phyloP scores from a whole-genome alignment of 2,329 filamentous ascomycete genomes.

The Aphanocladium album region DNA sequence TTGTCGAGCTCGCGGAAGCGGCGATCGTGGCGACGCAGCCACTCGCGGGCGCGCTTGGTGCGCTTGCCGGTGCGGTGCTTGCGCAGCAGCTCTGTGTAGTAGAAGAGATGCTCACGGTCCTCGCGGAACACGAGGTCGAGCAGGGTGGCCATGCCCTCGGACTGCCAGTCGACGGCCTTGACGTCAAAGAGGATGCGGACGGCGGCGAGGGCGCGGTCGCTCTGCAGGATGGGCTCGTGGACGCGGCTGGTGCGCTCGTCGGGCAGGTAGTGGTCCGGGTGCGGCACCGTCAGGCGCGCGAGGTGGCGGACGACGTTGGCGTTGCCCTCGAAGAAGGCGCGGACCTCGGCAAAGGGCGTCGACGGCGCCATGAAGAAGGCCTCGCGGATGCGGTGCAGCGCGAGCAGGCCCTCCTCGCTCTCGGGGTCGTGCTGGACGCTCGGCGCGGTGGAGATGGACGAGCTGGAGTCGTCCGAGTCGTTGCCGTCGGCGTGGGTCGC shows the following conservation, averaged over 20 bases:
- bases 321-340: constrained; percentile 18
- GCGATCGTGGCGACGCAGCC: neutral
- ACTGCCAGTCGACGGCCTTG: neutral
- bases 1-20: too few species aligned
- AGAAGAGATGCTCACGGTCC: neutral
- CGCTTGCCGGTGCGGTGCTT: neutral
- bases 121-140: neutral
- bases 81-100: neutral
- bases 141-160: neutral
- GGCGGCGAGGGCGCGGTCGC: neutral
- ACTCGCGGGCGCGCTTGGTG: neutral
- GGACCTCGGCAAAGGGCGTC: constrained; percentile 7
- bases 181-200: neutral
- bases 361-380: constrained; percentile 13
- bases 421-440: neutral
- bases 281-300: neutral
- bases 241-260: neutral
- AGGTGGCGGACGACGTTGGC: constrained; percentile 19
- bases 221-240: neutral
- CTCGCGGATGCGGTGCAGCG: constrained; percentile 13
- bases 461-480: neutral
- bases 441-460: too few species aligned
- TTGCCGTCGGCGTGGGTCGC: too few species aligned
- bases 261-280: neutral
- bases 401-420: neutral